A percentile compares a stretch with the other conserved stretches of the same genome.
phyloP scores from a whole-genome alignment of 345 rosid species.

The Citrus glauca region DNA sequence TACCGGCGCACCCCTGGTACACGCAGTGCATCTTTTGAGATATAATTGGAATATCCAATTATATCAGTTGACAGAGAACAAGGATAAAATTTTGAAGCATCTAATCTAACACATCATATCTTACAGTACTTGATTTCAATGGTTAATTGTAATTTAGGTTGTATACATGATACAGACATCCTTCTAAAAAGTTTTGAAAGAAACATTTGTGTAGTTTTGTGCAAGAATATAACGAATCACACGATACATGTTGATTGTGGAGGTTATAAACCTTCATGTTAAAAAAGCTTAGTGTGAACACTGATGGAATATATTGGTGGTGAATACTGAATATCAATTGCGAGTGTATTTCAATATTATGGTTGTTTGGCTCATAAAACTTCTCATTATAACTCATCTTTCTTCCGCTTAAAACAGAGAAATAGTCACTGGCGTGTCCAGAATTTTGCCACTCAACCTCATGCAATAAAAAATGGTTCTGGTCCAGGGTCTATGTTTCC shows the following conservation, averaged over 20 bases:
- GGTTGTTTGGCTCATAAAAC: not conserved
- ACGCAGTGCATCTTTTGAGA: not conserved
- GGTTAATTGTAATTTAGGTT: not conserved
- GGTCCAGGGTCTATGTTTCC: conserved; percentile 52
- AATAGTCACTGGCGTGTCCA: conserved; percentile 94
- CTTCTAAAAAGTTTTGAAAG: not conserved
- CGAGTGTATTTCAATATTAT: not conserved
- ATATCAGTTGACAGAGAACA: not conserved
- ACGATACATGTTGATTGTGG: not conserved
- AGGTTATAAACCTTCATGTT: not conserved
- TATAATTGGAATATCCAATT: not conserved
- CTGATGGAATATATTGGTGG: not conserved
- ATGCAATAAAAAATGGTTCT: conserved; percentile 65
- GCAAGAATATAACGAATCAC: not conserved
- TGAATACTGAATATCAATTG: not conserved
- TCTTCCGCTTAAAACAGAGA: conserved; percentile 52
- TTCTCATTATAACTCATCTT: not conserved
- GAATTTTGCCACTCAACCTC: conserved; percentile 56
- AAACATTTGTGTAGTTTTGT: not conserved
- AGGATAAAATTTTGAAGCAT: not conserved
- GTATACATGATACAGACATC: not conserved
- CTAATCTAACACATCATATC: not conserved
- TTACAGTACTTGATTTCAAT: not conserved
- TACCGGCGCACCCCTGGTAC: not conserved
- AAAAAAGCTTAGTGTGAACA: not conserved